Evolutionary conservation across 495 filamentous ascomycete genomes (phyloP).

Genomic region (Hypoxylon intermedium): DNA sequence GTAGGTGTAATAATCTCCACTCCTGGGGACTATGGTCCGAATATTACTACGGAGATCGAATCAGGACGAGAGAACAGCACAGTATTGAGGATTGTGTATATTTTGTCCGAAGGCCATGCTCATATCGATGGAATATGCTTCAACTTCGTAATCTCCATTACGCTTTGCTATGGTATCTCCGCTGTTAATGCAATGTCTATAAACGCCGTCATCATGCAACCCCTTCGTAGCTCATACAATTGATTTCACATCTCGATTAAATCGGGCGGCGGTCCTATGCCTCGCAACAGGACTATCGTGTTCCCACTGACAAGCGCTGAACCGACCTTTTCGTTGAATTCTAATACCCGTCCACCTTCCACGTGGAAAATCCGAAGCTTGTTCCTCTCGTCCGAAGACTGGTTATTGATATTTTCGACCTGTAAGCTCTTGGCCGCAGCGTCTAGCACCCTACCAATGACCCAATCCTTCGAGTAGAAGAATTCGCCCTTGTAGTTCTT

Average conservation of each 20-base stretch:
- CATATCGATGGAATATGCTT: constrained; percentile 18
- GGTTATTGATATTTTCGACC: constrained; percentile 89
- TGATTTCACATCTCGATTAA: constrained; percentile 50
- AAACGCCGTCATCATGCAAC: constrained; percentile 40
- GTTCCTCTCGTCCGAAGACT: constrained; percentile 76
- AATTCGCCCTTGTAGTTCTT: constrained; percentile 81
- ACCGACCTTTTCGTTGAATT: constrained; percentile 83
- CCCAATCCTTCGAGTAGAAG: constrained; percentile 87
- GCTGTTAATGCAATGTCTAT: constrained; percentile 21
- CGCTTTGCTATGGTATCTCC: constrained; percentile 22
- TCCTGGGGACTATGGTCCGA: not conserved
- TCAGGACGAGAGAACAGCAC: not conserved
- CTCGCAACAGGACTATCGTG: constrained; percentile 86
- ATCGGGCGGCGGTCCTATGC: constrained; percentile 68
- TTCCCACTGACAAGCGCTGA: constrained; percentile 76
- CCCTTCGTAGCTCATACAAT: constrained; percentile 12
- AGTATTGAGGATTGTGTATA: constrained; percentile 9
- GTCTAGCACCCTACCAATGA: constrained; percentile 85
- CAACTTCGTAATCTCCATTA: not conserved
- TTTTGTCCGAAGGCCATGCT: not conserved
- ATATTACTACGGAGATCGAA: too few relatives aligned
- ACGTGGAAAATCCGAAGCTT: constrained; percentile 88
- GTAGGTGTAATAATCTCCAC: constrained; percentile 8
- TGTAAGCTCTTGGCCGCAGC: constrained; percentile 81
- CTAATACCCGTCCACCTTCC: constrained; percentile 82